Percentiles rank a stretch among this genome's conserved stretches.
Evolutionary conservation across 225 moss, liverwort and hornwort species (phyloP).

Genomic region (Ulota crispa): DNA sequence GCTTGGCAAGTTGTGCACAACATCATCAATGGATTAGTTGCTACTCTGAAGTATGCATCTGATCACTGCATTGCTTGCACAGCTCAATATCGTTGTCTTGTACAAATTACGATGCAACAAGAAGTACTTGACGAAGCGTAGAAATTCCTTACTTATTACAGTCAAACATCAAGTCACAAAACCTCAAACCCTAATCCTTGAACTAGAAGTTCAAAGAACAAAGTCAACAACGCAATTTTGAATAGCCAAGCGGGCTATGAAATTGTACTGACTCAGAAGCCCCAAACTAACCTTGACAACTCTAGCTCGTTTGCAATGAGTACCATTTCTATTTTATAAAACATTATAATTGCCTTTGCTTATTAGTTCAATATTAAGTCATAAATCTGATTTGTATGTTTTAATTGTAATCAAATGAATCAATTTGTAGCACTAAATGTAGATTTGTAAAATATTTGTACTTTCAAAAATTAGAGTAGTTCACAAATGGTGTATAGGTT

Average conservation of each 20-base stretch:
- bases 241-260: not conserved
- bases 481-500: no score
- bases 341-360: no score
- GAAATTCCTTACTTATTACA: not conserved
- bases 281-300: conserved; percentile 48
- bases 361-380: no score
- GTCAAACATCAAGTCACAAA: not conserved
- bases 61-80: not conserved
- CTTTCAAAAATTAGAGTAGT: no score
- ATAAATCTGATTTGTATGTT: no score
- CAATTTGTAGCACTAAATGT: no score
- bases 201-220: not conserved
- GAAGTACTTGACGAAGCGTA: not conserved
- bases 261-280: not conserved
- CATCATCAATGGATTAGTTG: conserved; percentile 1
- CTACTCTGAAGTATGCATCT: no score
- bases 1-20: conserved; percentile 56
- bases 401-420: no score
- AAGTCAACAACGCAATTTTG: not conserved
- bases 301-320: conserved; percentile 34
- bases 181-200: not conserved
- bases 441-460: no score
- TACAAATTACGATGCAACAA: not conserved
- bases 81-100: not conserved
- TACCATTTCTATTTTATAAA: no score